Percentiles rank a stretch among this genome's conserved stretches.
phyloP scores from a whole-genome alignment of 208 protist genomes.

The Willaertia magna region DNA sequence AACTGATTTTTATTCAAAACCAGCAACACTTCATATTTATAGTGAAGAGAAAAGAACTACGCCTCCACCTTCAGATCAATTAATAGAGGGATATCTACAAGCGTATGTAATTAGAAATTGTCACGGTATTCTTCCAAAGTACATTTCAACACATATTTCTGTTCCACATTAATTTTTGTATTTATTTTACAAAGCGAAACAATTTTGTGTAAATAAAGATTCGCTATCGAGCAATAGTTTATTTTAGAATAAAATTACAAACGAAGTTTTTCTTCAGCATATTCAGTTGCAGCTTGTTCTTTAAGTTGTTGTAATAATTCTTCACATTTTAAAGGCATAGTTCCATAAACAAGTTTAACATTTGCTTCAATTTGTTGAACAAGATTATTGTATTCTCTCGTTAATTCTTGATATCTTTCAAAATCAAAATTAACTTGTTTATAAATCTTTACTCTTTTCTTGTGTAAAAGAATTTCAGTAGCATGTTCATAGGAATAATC shows the following conservation, averaged over 20 bases:
- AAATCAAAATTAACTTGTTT: not conserved
- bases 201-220: too few relatives aligned
- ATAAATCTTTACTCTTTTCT: not conserved
- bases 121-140: not conserved
- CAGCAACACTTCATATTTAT: not conserved
- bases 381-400: not conserved
- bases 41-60: not conserved
- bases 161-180: not conserved
- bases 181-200: too few relatives aligned
- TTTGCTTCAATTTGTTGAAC: not conserved
- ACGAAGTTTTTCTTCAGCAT: not conserved
- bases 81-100: not conserved
- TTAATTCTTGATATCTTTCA: not conserved
- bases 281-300: not conserved
- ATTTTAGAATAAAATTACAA: too few relatives aligned
- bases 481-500: conserved; percentile 12
- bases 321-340: not conserved
- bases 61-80: not conserved
- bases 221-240: too few relatives aligned
- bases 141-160: not conserved
- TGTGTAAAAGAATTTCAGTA: not conserved
- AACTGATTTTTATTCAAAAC: not conserved
- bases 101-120: not conserved
- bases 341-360: not conserved
- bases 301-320: not conserved